Base-by-base conservation (phyloP, 148 eudicot species). In the Fagopyrum esculentum region DNA sequence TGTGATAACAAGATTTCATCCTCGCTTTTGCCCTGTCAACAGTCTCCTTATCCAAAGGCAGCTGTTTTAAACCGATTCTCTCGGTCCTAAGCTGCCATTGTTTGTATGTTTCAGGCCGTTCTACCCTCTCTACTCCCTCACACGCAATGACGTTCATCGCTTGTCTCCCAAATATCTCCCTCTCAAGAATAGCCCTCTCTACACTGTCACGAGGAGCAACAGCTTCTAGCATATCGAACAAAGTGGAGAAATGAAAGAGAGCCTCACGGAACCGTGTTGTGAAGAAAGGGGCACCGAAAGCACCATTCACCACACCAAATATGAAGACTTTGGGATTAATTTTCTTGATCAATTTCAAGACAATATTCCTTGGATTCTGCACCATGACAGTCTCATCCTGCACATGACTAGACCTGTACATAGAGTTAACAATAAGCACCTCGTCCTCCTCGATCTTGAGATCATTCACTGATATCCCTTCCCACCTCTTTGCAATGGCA, bases 401-500 rank as follows among this genome's bases (percentile, higher is more conserved):
- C 47, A 92, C 82, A 43, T 83, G 81, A 57, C 85, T 84, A 45
- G 90, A 83, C 71, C 95, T 79, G 56, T 79, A 80, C 72, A 85
- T 76, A 75, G 85, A 83, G 73, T 84, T 92, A 47, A 92, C 97
- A n/a, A 87, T 84, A 49, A 92, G 87, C 72, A 88, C 72, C 80
- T 92, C 97, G 63, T 85, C 86, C 7, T 72, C 76, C 3, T 85
- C 81, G 29, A 92, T 77, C 78, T 87, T 86, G 75, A 92, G 89
- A 83, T 92, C 97, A 44, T 87, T 89, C 6, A 88, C 47, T 10
- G 80, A 83, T 46, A 92, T 79, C 3, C 83, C 83, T 79, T 90
- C 97, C 97, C 97, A 90, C 77, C 87, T 92, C 81, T 92, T 85
- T 10, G 95, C 95, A 40, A 92, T 83, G 17, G 95, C 89, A 63